Evolutionary conservation across 2,329 filamentous ascomycete species (phyloP).

Genomic region (Macrophomina tecta): DNA sequence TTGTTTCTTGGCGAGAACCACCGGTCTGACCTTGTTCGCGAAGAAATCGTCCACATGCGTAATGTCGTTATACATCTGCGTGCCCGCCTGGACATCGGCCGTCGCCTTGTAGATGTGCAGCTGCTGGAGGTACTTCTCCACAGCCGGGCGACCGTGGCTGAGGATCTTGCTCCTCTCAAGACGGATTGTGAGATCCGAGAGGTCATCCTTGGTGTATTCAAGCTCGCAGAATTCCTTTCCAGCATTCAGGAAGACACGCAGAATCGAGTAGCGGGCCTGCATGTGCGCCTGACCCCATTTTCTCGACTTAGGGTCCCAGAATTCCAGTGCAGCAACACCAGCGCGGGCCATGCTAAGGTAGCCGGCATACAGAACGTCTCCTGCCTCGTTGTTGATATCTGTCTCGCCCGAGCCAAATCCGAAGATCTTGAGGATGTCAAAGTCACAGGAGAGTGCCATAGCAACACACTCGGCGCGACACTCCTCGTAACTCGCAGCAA

Average conservation of each 20-base stretch:
- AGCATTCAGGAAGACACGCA: conserved; percentile 82
- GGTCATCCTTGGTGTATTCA: conserved; percentile 72
- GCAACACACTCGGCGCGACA: conserved; percentile 93
- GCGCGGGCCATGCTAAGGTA: conserved; percentile 95
- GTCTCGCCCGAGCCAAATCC: conserved; percentile 80
- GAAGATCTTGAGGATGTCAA: conserved; percentile 86
- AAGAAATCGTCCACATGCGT: conserved; percentile 86
- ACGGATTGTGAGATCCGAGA: conserved; percentile 81
- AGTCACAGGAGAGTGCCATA: conserved; percentile 89
- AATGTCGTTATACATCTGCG: conserved; percentile 80
- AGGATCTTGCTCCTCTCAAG: conserved; percentile 88
- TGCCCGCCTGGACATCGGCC: conserved; percentile 80
- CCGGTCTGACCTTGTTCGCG: conserved; percentile 77
- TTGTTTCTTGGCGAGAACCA: conserved; percentile 78
- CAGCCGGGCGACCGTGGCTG: conserved; percentile 79
- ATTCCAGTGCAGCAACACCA: conserved; percentile 86
- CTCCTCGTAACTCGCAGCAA: conserved; percentile 90
- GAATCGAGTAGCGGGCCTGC: conserved; percentile 87
- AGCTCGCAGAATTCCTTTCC: conserved; percentile 88
- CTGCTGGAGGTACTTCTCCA: conserved; percentile 87
- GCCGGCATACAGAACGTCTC: conserved; percentile 83
- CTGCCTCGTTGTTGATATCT: conserved; percentile 77
- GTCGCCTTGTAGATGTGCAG: conserved; percentile 92
- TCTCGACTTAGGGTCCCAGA: conserved; percentile 88
- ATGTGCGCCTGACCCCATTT: conserved; percentile 96